Percentiles rank a stretch among this genome's conserved stretches.
Conservation (phyloP, 2,329 filamentous ascomycete species). For the Cadophora sp. region DNA sequence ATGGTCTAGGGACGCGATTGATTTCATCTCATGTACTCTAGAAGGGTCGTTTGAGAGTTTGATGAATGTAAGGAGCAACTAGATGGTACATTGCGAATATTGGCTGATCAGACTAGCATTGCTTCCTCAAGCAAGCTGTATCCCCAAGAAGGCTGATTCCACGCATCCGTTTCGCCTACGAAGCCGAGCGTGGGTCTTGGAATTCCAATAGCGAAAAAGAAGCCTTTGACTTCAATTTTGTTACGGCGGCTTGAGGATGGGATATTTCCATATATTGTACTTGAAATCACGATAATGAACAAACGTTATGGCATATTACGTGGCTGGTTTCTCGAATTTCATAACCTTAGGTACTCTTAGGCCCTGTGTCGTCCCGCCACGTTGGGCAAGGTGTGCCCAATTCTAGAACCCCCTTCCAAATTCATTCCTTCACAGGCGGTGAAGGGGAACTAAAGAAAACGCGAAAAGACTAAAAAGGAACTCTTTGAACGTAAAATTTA, state of each 20-base stretch:
- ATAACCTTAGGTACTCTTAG: background rate
- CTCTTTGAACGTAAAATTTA: background rate
- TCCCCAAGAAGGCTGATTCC: constrained; percentile 22
- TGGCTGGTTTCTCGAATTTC: background rate
- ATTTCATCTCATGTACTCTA: constrained; percentile 22
- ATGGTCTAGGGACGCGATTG: constrained; percentile 20
- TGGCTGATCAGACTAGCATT: constrained; percentile 22
- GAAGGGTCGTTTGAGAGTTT: constrained; percentile 17
- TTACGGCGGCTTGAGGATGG: background rate
- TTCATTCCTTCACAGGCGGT: background rate
- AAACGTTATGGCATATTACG: no score
- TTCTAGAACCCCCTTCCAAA: constrained; percentile 2
- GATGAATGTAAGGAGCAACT: constrained; percentile 6
- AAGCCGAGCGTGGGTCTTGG: constrained; percentile 13
- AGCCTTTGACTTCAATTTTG: constrained; percentile 11
- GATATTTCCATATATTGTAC: constrained; percentile 1
- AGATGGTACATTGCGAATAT: constrained; percentile 4
- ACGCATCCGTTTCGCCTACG: constrained; percentile 18
- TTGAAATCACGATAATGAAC: constrained; percentile 4
- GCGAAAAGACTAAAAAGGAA: background rate
- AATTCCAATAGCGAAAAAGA: constrained; percentile 2
- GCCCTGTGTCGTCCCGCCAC: background rate
- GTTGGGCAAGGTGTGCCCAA: constrained; percentile 1
- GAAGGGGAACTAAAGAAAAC: background rate
- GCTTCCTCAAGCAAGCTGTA: constrained; percentile 20